Evolutionary conservation across 2,329 filamentous ascomycete species (phyloP).

Genomic region (Sclerotinia borealis): DNA sequence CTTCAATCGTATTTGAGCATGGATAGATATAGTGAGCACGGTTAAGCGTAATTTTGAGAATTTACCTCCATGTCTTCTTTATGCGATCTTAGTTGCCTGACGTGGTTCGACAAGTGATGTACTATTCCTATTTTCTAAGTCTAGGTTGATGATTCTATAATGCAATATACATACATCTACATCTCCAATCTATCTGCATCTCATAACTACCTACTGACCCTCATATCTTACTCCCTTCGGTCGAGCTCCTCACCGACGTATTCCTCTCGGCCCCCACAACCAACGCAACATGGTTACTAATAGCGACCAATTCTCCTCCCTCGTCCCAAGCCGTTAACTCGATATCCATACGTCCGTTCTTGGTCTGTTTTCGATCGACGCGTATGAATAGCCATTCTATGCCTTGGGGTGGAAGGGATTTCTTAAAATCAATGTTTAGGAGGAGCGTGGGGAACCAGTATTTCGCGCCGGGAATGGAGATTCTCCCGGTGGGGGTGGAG

Average conservation of each 20-base stretch:
- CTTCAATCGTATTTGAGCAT: neutral
- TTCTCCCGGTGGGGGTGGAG: slow-evolving; percentile 36
- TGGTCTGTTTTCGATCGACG: slow-evolving; percentile 58
- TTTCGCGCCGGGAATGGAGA: slow-evolving; percentile 21
- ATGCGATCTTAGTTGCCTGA: neutral
- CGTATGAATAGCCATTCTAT: slow-evolving; percentile 67
- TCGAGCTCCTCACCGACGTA: slow-evolving; percentile 27
- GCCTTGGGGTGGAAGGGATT: slow-evolving; percentile 58
- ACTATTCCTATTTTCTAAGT: neutral
- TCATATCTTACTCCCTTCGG: slow-evolving; percentile 21
- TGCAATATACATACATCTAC: neutral
- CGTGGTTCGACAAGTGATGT: neutral
- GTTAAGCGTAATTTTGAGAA: neutral
- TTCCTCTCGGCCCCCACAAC: slow-evolving; percentile 61
- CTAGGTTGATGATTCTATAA: neutral
- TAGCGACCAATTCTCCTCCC: slow-evolving; percentile 56
- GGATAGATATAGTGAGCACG: neutral
- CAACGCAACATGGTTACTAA: slow-evolving; percentile 63
- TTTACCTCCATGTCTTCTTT: neutral
- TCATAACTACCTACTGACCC: neutral
- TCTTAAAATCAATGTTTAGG: slow-evolving; percentile 73
- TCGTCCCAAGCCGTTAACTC: slow-evolving; percentile 64
- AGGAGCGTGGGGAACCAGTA: slow-evolving; percentile 50
- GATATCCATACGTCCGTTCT: slow-evolving; percentile 67
- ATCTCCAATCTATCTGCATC: neutral